Conservation (phyloP, 257 asterid species). For the Ajuga chamaepitys region DNA sequence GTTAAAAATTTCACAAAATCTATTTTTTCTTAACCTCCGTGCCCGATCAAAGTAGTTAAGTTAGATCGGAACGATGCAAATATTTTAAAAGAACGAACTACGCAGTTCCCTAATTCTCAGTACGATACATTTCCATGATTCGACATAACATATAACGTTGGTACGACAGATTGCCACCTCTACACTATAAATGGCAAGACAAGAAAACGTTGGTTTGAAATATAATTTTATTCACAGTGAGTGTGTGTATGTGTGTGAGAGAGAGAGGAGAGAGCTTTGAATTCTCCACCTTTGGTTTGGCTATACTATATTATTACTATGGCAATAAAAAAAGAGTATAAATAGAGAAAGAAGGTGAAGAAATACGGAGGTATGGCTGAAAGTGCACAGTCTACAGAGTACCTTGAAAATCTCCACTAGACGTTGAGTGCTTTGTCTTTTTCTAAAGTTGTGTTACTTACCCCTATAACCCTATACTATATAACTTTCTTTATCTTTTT, state of each 20-base stretch:
- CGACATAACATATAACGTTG: no score
- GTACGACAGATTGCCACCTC: no score
- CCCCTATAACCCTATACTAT: not conserved
- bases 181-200: conserved; percentile 1
- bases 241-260: conserved; percentile 2
- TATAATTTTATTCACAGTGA: not conserved
- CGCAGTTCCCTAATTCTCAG: no score
- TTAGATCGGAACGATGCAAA: no score
- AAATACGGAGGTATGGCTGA: conserved; percentile 2
- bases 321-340: not conserved
- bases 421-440: conserved; percentile 15
- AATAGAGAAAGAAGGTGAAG: not conserved
- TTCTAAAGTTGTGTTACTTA: not conserved
- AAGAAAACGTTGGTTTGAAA: conserved; percentile 1
- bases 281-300: conserved; percentile 25
- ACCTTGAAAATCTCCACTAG: conserved; percentile 13
- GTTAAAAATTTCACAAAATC: no score
- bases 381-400: conserved; percentile 14
- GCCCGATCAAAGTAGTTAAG: no score
- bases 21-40: no score
- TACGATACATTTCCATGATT: no score
- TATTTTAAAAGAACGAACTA: no score
- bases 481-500: not conserved
- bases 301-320: no score
- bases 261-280: conserved; percentile 16